phyloP scores from a whole-genome alignment of 78 protist species.

The Cyanophora paradoxa region DNA sequence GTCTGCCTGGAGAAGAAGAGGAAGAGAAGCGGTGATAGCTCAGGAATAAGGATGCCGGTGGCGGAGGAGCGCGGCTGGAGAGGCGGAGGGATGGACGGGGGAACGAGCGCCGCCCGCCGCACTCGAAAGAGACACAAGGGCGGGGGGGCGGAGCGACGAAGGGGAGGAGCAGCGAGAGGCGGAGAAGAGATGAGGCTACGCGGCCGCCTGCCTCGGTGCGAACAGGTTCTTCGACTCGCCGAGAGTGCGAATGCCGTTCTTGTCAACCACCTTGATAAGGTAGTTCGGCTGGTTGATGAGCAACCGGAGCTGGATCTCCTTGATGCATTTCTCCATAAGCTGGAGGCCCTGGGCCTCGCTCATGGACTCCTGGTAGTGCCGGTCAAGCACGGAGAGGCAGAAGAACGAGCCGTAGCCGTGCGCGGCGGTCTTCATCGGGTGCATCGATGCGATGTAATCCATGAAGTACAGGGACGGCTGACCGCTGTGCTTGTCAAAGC shows the following conservation, averaged over 20 bases:
- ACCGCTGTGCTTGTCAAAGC: constrained; percentile 39
- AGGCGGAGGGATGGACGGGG: no score
- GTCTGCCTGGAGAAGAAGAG: no score
- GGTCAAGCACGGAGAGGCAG: constrained; percentile 31
- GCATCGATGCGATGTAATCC: constrained; percentile 55
- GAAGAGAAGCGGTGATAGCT: no score
- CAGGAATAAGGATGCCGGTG: no score
- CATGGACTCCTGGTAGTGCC: constrained; percentile 25
- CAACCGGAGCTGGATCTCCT: constrained; percentile 35
- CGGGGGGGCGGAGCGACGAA: no score
- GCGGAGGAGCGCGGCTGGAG: no score
- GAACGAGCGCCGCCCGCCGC: no score
- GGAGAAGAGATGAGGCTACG: no score
- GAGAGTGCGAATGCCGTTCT: constrained; percentile 40
- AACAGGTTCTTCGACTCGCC: no score
- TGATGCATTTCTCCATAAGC: constrained; percentile 26
- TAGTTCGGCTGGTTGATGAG: constrained; percentile 26
- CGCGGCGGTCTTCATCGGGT: constrained; percentile 27
- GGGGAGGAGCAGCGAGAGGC: no score
- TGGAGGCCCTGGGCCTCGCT: constrained; percentile 33
- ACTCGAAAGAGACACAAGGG: no score
- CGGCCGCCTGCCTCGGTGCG: no score
- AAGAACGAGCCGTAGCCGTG: constrained; percentile 63
- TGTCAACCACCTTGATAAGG: constrained; percentile 40
- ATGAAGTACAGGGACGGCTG: constrained; percentile 49